Conservation (phyloP, 2,329 filamentous ascomycete genomes). For the Rachicladosporium sp. region DNA sequence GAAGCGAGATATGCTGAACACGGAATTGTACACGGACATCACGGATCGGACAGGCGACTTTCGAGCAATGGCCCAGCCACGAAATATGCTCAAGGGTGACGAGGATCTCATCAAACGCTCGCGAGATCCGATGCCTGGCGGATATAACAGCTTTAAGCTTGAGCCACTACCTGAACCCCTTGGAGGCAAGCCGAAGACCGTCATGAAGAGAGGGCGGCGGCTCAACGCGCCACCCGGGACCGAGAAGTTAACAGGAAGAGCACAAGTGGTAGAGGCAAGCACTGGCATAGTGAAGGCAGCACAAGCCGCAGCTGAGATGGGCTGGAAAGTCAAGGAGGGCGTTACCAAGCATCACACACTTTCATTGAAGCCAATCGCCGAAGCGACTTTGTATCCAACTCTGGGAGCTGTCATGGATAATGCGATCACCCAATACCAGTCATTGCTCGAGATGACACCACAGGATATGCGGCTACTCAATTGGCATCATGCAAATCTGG, state of each 20-base stretch:
- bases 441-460: slow-evolving; percentile 67
- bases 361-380: slow-evolving; percentile 57
- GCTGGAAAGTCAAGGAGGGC: slow-evolving; percentile 64
- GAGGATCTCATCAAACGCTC: slow-evolving; percentile 70
- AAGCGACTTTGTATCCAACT: slow-evolving; percentile 52
- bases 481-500: slow-evolving; percentile 96
- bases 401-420: slow-evolving; percentile 86
- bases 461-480: slow-evolving; percentile 86
- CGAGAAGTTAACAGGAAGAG: slow-evolving; percentile 56
- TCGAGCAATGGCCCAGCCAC: slow-evolving; percentile 62
- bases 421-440: slow-evolving; percentile 77
- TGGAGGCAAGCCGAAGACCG: slow-evolving; percentile 18
- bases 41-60: slow-evolving; percentile 84
- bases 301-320: slow-evolving; percentile 65
- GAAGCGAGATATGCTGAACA: slow-evolving; percentile 66
- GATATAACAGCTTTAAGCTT: slow-evolving; percentile 18
- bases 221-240: slow-evolving; percentile 39
- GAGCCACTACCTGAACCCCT: slow-evolving; percentile 19
- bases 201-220: slow-evolving; percentile 19
- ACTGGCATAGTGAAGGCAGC: slow-evolving; percentile 61
- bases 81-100: slow-evolving; percentile 69
- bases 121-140: slow-evolving; percentile 50
- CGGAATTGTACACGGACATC: slow-evolving; percentile 89
- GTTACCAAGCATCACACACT: slow-evolving; percentile 39
- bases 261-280: slow-evolving; percentile 58